Base-by-base conservation (phyloP, 2,329 filamentous ascomycete genomes). In the Fusarium tupiense region DNA sequence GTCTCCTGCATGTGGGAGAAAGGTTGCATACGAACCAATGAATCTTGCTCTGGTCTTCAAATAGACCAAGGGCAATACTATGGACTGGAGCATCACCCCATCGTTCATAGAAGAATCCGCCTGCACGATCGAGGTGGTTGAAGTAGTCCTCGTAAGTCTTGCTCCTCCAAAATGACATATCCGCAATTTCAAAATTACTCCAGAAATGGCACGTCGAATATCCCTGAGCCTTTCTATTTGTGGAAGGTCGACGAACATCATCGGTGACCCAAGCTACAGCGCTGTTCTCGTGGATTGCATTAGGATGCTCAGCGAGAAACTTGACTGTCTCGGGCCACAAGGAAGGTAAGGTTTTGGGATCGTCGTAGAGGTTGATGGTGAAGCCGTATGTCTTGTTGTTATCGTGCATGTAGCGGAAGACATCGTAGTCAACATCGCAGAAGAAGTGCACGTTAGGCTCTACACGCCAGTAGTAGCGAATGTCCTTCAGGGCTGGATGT, bases 181-280 rank as follows among this genome's bases (percentile, higher is more conserved):
- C 94, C 53, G 90, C 96, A 78, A 99, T 96, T 84, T 99, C 96
- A 78, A 99, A 99, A 84, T 99, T 99, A 79, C 92, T 96, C 96
- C 96, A 99, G 87, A 99, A 99, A 83, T 99, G 96, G 82, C 96
- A 99, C 6, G 96, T 98, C 40, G 94, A 97, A 86, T 98, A 99
- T 40, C 96, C 96, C 78, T 97, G 93, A 12, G 96, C 96, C 72
- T 92, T 90, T 61, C 88, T 82, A 80, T 94, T 94, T 82, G 97
- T 93, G 20, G 94, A 90, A 2, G 96, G 95, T 56, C 96, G 90
- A 54, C 91, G 89, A 64, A 88, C 83, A 71, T 89, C 90, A 82
- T 99, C 96, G 4, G 92, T 93, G 71, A 99, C 83, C 96, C 96
- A 99, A 40, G 89, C 88, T 84, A 96, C 90, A 66, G 96, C 95